These are phyloP conservation scores for Teunomyces panamensis DNA, from an alignment of 805 yeast genomes.

Conservation along the genomic window DNA sequence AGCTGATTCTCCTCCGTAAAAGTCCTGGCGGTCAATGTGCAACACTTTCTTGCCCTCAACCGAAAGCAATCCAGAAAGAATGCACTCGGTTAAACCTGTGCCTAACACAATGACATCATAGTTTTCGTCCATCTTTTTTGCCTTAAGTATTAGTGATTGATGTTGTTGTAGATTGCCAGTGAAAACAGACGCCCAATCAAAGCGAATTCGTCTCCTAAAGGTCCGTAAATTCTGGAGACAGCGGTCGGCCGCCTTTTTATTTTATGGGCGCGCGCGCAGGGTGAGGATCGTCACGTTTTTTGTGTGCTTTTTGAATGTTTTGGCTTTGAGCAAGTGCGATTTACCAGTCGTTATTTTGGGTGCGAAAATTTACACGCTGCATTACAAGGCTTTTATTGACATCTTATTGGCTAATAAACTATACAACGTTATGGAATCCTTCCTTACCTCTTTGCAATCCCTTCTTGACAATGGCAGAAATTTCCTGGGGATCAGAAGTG, in stretches of 20 bases:
- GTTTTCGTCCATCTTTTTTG: conserved; percentile 74
- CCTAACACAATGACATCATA: conserved; percentile 97
- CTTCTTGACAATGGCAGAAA: conserved; percentile 67
- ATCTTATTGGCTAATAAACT: background rate
- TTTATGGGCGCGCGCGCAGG: no score
- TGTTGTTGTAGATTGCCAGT: background rate
- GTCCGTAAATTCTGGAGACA: no score
- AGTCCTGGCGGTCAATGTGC: conserved; percentile 94
- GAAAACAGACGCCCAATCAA: no score
- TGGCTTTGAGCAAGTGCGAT: no score
- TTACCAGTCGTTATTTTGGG: no score
- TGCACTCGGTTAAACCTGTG: conserved; percentile 94
- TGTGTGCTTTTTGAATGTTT: no score
- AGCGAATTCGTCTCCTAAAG: no score
- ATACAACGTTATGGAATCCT: conserved; percentile 58
- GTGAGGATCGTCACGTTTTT: no score
- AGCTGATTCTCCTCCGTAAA: conserved; percentile 93
- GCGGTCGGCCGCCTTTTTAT: no score
- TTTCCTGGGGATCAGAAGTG: conserved; percentile 83
- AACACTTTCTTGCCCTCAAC: conserved; percentile 98
- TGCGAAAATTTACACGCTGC: no score
- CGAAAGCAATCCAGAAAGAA: conserved; percentile 86
- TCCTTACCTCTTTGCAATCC: conserved; percentile 62
- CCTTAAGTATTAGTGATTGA: background rate
- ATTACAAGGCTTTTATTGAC: no score